Percentiles rank a stretch among this genome's conserved stretches.
Conservation (phyloP, 345 rosid species). For the Acer negundo region DNA sequence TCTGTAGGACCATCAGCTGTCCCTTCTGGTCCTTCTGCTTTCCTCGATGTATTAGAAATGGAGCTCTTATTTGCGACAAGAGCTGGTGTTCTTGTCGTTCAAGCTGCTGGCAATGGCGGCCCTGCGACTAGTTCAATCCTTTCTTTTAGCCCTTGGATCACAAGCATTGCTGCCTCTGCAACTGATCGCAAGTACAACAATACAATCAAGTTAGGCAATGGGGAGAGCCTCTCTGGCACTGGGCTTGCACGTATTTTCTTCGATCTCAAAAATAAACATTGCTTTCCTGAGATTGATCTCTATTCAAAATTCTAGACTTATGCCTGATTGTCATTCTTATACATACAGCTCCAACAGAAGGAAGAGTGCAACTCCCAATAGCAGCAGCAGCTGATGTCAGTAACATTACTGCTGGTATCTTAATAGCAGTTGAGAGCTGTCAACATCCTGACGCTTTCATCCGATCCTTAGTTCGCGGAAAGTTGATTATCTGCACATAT, state of each 20-base stretch:
- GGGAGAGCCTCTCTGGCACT: conserved; percentile 38
- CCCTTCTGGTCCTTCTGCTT: conserved; percentile 48
- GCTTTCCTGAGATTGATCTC: neutral
- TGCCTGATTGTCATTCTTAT: neutral
- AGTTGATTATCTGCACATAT: conserved; percentile 48
- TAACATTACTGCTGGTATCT: conserved; percentile 25
- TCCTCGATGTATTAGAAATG: conserved; percentile 45
- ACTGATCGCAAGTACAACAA: conserved; percentile 47
- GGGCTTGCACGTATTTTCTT: conserved; percentile 42
- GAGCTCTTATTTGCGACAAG: conserved; percentile 48
- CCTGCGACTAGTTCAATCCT: conserved; percentile 50
- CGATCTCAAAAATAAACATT: conserved; percentile 1
- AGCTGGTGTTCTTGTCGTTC: conserved; percentile 51
- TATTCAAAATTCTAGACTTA: neutral
- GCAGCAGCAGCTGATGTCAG: conserved; percentile 52
- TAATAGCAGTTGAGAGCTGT: conserved; percentile 42
- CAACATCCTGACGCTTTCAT: conserved; percentile 41
- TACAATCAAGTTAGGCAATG: conserved; percentile 37
- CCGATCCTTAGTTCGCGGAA: conserved; percentile 28
- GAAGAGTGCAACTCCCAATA: conserved; percentile 28
- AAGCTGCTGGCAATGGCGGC: conserved; percentile 56
- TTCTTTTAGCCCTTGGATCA: conserved; percentile 58
- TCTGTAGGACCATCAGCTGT: conserved; percentile 45
- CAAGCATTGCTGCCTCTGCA: conserved; percentile 47
- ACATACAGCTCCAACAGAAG: conserved; percentile 52